A percentile compares a stretch with the other conserved stretches of the same genome.
phyloP scores from a whole-genome alignment of 2,329 filamentous ascomycete genomes.

The Botryotinia globosa region DNA sequence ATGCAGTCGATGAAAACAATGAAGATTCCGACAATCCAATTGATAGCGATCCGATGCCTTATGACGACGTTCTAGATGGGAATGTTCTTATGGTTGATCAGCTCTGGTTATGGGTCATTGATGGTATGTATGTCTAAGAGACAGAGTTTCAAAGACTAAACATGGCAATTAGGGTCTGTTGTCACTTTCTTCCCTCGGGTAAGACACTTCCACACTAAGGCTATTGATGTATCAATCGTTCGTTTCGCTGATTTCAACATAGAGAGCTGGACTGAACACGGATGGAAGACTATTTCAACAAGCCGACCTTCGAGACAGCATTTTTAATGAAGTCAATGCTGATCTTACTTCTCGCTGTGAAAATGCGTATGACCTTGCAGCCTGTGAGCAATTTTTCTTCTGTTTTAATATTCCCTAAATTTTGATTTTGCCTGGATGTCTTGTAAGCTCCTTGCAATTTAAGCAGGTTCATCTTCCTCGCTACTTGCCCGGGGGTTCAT shows the following conservation, averaged over 20 bases:
- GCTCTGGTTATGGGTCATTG: slow-evolving; percentile 23
- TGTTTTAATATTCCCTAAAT: background rate
- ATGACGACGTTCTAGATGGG: slow-evolving; percentile 22
- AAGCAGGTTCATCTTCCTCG: background rate
- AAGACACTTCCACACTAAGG: background rate
- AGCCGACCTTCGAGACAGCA: slow-evolving; percentile 23
- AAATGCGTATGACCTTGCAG: slow-evolving; percentile 23
- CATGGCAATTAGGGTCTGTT: background rate
- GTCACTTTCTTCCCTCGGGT: background rate
- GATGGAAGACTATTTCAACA: slow-evolving; percentile 22
- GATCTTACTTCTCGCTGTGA: slow-evolving; percentile 24
- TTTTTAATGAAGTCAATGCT: slow-evolving; percentile 26
- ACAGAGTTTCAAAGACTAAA: background rate
- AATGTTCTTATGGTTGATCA: slow-evolving; percentile 24
- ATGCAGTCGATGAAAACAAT: background rate
- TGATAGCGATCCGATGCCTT: slow-evolving; percentile 1
- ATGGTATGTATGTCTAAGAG: slow-evolving; percentile 5
- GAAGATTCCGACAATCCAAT: background rate
- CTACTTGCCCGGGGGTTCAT: background rate
- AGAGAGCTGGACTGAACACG: background rate
- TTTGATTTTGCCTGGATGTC: background rate
- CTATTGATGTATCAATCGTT: background rate
- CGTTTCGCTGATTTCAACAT: background rate
- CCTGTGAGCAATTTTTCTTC: background rate
- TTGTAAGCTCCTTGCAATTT: background rate